phyloP scores from a whole-genome alignment of 1,284 basidiomycete genomes.

The Apiotrichum domesticum region DNA sequence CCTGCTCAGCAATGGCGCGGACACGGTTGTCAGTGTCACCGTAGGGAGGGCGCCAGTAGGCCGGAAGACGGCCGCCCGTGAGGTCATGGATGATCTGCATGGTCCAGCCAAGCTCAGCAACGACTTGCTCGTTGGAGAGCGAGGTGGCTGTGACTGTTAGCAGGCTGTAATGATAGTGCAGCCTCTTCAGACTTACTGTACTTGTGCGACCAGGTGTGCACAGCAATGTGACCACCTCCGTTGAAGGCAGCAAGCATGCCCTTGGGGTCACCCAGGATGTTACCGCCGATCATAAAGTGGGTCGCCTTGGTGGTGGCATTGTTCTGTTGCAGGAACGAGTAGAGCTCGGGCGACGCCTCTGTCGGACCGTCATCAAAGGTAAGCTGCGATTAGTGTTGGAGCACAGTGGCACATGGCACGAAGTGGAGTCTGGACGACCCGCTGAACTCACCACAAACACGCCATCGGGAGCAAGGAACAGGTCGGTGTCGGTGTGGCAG shows the following conservation, averaged over 20 bases:
- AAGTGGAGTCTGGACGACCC: neutral
- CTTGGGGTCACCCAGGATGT: slow-evolving; percentile 19
- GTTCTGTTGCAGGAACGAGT: slow-evolving; percentile 51
- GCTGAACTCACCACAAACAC: slow-evolving; percentile 31
- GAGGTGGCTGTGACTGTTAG: slow-evolving; percentile 43
- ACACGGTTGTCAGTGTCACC: slow-evolving; percentile 53
- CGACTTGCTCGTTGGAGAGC: slow-evolving; percentile 53
- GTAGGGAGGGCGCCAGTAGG: slow-evolving; percentile 48
- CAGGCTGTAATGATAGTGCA: too few species aligned
- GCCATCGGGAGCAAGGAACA: slow-evolving; percentile 32
- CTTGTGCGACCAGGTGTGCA: slow-evolving; percentile 54
- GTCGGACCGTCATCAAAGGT: slow-evolving; percentile 53
- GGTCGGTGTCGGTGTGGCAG: slow-evolving; percentile 31
- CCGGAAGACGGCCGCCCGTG: slow-evolving; percentile 41
- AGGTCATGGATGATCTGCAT: slow-evolving; percentile 45
- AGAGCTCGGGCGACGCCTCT: slow-evolving; percentile 49
- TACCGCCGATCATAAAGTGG: slow-evolving; percentile 47
- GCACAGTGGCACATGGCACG: neutral
- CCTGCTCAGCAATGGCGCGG: slow-evolving; percentile 49
- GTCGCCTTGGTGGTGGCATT: slow-evolving; percentile 48
- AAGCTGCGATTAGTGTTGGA: slow-evolving; percentile 18
- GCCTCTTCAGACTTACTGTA: slow-evolving; percentile 28
- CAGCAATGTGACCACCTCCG: slow-evolving; percentile 42
- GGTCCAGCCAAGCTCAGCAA: slow-evolving; percentile 53
- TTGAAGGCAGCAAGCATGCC: slow-evolving; percentile 23